Conservation (phyloP, 1,284 basidiomycete species). For the Melampsora occidentalis region DNA sequence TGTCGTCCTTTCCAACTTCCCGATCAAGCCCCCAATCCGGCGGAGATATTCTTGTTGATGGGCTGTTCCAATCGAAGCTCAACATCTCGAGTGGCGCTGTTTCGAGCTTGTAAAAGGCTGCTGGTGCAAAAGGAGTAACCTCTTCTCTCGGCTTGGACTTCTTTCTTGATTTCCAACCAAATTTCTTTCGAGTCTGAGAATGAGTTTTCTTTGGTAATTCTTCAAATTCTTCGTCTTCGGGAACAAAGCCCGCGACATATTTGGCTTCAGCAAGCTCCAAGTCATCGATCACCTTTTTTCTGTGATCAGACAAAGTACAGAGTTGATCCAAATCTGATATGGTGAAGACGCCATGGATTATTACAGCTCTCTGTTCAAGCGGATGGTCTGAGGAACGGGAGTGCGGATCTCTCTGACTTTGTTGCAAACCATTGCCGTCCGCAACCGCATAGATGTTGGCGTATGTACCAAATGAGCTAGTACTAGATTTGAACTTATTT, state of each 20-base stretch:
- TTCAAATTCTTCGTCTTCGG: constrained; percentile 7
- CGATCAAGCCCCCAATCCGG: not conserved
- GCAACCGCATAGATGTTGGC: not conserved
- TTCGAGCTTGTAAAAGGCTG: constrained; percentile 26
- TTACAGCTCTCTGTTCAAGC: constrained; percentile 20
- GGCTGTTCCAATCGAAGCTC: constrained; percentile 11
- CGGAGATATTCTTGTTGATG: not conserved
- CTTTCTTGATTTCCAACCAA: constrained; percentile 7
- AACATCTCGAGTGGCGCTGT: not conserved
- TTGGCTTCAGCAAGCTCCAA: constrained; percentile 30
- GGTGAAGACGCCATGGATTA: constrained; percentile 33
- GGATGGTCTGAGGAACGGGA: not conserved
- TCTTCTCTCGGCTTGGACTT: not conserved
- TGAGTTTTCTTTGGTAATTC: not conserved
- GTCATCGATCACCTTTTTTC: constrained; percentile 16
- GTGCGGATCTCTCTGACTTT: not conserved
- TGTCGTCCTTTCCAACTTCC: not conserved
- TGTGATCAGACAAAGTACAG: constrained; percentile 9
- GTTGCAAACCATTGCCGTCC: no score
- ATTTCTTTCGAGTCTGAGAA: constrained; percentile 5
- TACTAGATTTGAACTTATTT: not conserved
- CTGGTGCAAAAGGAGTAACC: constrained; percentile 31
- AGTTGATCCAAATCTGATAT: constrained; percentile 16
- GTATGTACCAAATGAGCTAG: not conserved
- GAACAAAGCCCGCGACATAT: constrained; percentile 25